Evolutionary conservation across 768 basidiomycete species (phyloP).

Genomic region (Boletellus ananiceps): DNA sequence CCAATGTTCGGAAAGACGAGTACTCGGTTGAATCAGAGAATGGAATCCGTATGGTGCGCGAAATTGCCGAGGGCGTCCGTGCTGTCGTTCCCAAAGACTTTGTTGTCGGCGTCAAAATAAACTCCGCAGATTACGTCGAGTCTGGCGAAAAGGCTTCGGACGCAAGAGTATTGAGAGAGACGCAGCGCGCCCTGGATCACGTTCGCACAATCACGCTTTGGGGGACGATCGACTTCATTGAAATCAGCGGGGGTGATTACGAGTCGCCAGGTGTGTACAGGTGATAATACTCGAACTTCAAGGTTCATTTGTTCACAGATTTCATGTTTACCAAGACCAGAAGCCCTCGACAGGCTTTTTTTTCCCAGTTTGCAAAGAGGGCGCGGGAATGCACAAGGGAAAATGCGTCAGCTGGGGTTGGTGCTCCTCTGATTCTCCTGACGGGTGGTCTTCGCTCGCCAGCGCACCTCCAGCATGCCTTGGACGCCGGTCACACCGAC

Average conservation of each 20-base stretch:
- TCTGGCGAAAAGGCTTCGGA: conserved; percentile 24
- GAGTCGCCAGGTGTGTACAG: conserved; percentile 61
- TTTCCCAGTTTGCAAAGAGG: conserved; percentile 58
- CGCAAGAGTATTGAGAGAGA: conserved; percentile 29
- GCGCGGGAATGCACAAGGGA: conserved; percentile 46
- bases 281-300: background rate
- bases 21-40: conserved; percentile 43
- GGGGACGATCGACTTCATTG: conserved; percentile 74
- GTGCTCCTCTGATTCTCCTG: conserved; percentile 61
- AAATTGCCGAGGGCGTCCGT: conserved; percentile 55
- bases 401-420: conserved; percentile 18
- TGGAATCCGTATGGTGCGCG: conserved; percentile 52
- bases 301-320: conserved; percentile 29
- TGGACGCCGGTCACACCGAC: conserved; percentile 56
- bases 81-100: conserved; percentile 52
- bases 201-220: conserved; percentile 57
- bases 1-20: conserved; percentile 56
- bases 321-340: conserved; percentile 34
- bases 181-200: conserved; percentile 51
- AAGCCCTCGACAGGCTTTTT: conserved; percentile 62
- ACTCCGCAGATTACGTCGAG: conserved; percentile 66
- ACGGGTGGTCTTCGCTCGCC: conserved; percentile 76
- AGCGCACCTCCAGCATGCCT: conserved; percentile 48
- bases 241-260: conserved; percentile 86
- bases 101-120: conserved; percentile 74